These are phyloP conservation scores for Goffeauzyma gilvescens DNA, from an alignment of 768 basidiomycete genomes.

Conservation along the genomic window DNA sequence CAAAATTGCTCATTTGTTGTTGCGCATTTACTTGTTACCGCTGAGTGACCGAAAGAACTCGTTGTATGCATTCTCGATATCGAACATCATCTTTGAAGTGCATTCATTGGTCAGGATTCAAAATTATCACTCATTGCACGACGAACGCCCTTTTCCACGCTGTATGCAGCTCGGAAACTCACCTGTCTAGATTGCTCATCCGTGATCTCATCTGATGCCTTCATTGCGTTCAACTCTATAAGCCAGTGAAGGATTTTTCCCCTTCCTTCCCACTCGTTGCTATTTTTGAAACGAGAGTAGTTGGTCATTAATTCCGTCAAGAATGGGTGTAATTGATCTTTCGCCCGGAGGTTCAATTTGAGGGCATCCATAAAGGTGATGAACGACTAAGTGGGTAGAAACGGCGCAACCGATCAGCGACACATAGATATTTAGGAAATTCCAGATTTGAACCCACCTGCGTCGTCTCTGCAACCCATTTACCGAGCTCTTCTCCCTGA, in stretches of 20 bases:
- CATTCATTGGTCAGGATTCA: not conserved
- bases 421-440: not conserved
- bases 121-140: not conserved
- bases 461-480: slow-evolving; percentile 95
- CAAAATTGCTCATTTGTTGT: slow-evolving; percentile 5
- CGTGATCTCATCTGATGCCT: slow-evolving; percentile 83
- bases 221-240: slow-evolving; percentile 91
- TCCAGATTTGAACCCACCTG: slow-evolving; percentile 41
- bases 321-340: slow-evolving; percentile 87
- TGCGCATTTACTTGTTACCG: not conserved
- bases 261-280: slow-evolving; percentile 89
- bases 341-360: slow-evolving; percentile 78
- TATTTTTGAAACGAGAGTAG: slow-evolving; percentile 82
- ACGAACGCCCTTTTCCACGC: not conserved
- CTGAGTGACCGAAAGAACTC: slow-evolving; percentile 50
- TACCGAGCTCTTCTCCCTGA: slow-evolving; percentile 75
- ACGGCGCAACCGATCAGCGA: not conserved
- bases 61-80: slow-evolving; percentile 87
- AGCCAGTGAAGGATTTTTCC: slow-evolving; percentile 92
- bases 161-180: slow-evolving; percentile 11
- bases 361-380: slow-evolving; percentile 98
- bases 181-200: slow-evolving; percentile 91
- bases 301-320: slow-evolving; percentile 87
- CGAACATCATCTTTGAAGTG: slow-evolving; percentile 63
- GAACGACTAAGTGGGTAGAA: slow-evolving; percentile 46